These are phyloP conservation scores for Cyathus striatus DNA, from an alignment of 768 basidiomycete species.

Conservation along the genomic window DNA sequence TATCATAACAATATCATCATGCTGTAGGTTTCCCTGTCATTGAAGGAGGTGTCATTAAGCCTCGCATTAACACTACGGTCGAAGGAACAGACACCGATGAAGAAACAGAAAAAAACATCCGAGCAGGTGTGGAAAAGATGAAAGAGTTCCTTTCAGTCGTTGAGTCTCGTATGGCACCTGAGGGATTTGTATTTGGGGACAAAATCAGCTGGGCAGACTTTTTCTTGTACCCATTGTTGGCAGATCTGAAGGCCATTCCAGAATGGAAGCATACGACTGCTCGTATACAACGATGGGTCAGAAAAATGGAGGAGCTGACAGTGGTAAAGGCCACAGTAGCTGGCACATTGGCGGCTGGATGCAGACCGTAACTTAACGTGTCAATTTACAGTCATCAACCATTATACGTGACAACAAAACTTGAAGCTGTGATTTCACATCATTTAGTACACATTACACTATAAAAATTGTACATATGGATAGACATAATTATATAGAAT, in stretches of 20 bases:
- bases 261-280: slow-evolving; percentile 14
- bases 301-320: slow-evolving; percentile 19
- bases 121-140: slow-evolving; percentile 13
- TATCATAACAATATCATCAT: neutral
- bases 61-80: slow-evolving; percentile 20
- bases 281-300: slow-evolving; percentile 16
- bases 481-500: too few species aligned
- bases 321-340: slow-evolving; percentile 17
- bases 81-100: slow-evolving; percentile 16
- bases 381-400: neutral
- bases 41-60: slow-evolving; percentile 24
- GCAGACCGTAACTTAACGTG: slow-evolving; percentile 10
- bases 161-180: slow-evolving; percentile 19
- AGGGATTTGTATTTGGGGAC: slow-evolving; percentile 19
- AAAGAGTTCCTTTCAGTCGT: slow-evolving; percentile 15
- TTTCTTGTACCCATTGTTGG: slow-evolving; percentile 23
- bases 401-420: too few species aligned
- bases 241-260: slow-evolving; percentile 21
- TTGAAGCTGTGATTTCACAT: too few species aligned
- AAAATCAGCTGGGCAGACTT: slow-evolving; percentile 27
- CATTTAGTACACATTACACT: too few species aligned
- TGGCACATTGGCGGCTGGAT: slow-evolving; percentile 21
- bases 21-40: slow-evolving; percentile 22
- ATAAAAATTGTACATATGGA: too few species aligned
- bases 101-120: slow-evolving; percentile 14